phyloP scores from a whole-genome alignment of 2,329 filamentous ascomycete genomes.

The Fusarium sp. region DNA sequence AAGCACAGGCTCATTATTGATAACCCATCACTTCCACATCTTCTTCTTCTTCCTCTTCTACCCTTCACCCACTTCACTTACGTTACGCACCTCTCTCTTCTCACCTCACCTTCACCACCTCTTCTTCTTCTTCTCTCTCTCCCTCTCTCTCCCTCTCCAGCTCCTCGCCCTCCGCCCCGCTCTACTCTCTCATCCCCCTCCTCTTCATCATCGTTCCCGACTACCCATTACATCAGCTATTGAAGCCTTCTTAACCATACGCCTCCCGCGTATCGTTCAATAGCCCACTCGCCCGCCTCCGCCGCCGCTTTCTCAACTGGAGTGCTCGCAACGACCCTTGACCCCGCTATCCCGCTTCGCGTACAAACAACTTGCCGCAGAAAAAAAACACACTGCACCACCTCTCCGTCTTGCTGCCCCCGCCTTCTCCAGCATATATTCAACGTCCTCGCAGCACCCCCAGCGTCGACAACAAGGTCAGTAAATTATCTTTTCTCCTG shows the following conservation, averaged over 20 bases:
- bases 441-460: slow-evolving; percentile 37
- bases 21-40: slow-evolving; percentile 32
- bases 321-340: slow-evolving; percentile 46
- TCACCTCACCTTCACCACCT: slow-evolving; percentile 48
- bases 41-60: slow-evolving; percentile 36
- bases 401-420: slow-evolving; percentile 37
- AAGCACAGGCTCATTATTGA: neutral
- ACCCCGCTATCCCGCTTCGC: slow-evolving; percentile 50
- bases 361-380: slow-evolving; percentile 44
- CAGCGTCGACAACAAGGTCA: slow-evolving; percentile 43
- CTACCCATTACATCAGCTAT: slow-evolving; percentile 25
- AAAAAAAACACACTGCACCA: slow-evolving; percentile 46
- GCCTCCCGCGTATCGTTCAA: slow-evolving; percentile 37
- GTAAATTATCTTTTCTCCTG: slow-evolving; percentile 11
- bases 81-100: slow-evolving; percentile 43
- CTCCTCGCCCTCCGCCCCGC: slow-evolving; percentile 41
- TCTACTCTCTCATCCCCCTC: slow-evolving; percentile 43
- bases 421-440: slow-evolving; percentile 35
- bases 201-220: slow-evolving; percentile 38
- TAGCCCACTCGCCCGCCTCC: slow-evolving; percentile 34
- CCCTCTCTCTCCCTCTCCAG: slow-evolving; percentile 31
- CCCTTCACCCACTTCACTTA: slow-evolving; percentile 41
- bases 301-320: slow-evolving; percentile 38
- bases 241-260: slow-evolving; percentile 39
- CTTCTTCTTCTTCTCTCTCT: slow-evolving; percentile 38